Conservation (phyloP, 805 yeast species). For the Wickerhamomyces strasburgensis region DNA sequence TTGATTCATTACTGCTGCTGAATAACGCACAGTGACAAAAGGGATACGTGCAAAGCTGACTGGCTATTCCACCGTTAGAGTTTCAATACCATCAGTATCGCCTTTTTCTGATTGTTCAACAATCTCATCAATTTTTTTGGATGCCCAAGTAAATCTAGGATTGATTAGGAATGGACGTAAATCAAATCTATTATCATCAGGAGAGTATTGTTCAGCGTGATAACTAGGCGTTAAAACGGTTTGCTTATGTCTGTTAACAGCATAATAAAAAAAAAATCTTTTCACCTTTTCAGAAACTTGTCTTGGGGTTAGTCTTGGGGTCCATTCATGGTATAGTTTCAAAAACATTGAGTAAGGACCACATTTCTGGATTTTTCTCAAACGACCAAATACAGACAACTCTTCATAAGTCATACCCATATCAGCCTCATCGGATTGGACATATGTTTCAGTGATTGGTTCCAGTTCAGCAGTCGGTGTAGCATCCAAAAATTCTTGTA, state of each 20-base stretch:
- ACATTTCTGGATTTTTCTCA: slow-evolving; percentile 88
- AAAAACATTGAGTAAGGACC: slow-evolving; percentile 96
- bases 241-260: slow-evolving; percentile 94
- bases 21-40: no score
- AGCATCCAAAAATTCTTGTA: slow-evolving; percentile 77
- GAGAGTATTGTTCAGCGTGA: slow-evolving; percentile 97
- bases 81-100: slow-evolving; percentile 28
- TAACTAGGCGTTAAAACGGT: slow-evolving; percentile 96
- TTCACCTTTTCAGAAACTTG: slow-evolving; percentile 91
- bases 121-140: slow-evolving; percentile 77
- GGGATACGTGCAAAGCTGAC: no score
- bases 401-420: slow-evolving; percentile 99
- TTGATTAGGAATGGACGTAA: slow-evolving; percentile 91
- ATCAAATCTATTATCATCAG: slow-evolving; percentile 96
- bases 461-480: slow-evolving; percentile 98
- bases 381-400: slow-evolving; percentile 80
- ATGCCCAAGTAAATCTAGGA: slow-evolving; percentile 87
- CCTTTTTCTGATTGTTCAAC: slow-evolving; percentile 51
- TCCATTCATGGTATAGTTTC: slow-evolving; percentile 88
- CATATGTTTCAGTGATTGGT: slow-evolving; percentile 87
- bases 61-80: slow-evolving; percentile 45
- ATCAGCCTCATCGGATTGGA: slow-evolving; percentile 94
- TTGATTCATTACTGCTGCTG: neutral
- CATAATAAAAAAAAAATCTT: slow-evolving; percentile 87
- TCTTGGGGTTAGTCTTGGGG: slow-evolving; percentile 73